phyloP scores from a whole-genome alignment of 768 basidiomycete genomes.

The Boletus tylopilopsis region DNA sequence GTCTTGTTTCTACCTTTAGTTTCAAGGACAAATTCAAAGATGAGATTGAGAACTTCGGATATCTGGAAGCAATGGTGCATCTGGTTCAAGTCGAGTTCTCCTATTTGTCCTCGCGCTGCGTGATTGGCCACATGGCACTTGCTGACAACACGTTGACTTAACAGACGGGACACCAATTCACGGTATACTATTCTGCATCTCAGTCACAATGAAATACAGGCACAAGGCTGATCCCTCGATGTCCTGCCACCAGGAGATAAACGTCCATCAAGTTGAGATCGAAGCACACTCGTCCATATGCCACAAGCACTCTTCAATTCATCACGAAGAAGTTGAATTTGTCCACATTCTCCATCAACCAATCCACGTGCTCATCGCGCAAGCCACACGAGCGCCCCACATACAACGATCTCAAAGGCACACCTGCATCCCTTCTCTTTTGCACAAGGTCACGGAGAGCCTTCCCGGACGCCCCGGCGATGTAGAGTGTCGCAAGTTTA shows the following conservation, averaged over 20 bases:
- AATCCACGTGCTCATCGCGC: neutral
- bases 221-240: too few species aligned
- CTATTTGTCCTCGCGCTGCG: too few species aligned
- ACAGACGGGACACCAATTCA: too few species aligned
- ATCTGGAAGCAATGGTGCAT: constrained; percentile 38
- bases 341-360: neutral
- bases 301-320: too few species aligned
- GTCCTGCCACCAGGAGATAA: too few species aligned
- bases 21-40: neutral
- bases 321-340: neutral
- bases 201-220: too few species aligned
- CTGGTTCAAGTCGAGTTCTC: too few species aligned
- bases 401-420: neutral
- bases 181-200: too few species aligned
- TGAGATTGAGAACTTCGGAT: constrained; percentile 9
- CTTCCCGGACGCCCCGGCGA: constrained; percentile 36
- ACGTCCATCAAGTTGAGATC: too few species aligned
- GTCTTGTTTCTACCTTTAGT: neutral
- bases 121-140: too few species aligned
- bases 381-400: neutral
- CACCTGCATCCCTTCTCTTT: neutral
- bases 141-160: too few species aligned
- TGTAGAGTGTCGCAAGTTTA: constrained; percentile 45
- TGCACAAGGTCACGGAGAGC: neutral
- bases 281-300: too few species aligned